Conservation (phyloP, 1,284 basidiomycete species). For the Mycena citricolor region DNA sequence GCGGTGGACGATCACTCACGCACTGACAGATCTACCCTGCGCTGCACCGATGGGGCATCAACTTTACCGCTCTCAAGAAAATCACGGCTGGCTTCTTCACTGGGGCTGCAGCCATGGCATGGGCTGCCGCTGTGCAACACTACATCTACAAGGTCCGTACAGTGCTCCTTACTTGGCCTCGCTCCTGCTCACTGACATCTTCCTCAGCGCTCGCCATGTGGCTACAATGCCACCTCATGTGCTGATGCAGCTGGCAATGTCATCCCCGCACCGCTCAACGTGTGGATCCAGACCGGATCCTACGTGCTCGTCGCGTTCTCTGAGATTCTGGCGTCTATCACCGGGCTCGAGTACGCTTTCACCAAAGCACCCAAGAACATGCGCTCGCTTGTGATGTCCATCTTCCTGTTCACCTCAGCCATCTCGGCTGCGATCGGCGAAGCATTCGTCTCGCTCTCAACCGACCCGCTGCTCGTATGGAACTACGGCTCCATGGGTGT, state of each 20-base stretch:
- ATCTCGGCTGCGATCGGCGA: slow-evolving; percentile 66
- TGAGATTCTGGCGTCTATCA: slow-evolving; percentile 86
- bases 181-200: too few relatives aligned
- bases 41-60: slow-evolving; percentile 50
- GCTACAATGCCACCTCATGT: slow-evolving; percentile 53
- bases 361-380: slow-evolving; percentile 83
- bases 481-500: slow-evolving; percentile 47
- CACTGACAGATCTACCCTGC: slow-evolving; percentile 54
- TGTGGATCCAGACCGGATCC: slow-evolving; percentile 76
- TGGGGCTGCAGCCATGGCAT: slow-evolving; percentile 58
- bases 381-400: slow-evolving; percentile 74
- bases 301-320: slow-evolving; percentile 71
- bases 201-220: too few relatives aligned
- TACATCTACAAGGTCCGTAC: slow-evolving; percentile 64
- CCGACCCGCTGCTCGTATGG: slow-evolving; percentile 40
- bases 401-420: slow-evolving; percentile 73
- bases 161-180: neutral
- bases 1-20: neutral
- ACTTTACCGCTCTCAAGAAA: slow-evolving; percentile 59
- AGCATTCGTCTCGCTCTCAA: slow-evolving; percentile 53
- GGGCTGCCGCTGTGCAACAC: slow-evolving; percentile 69
- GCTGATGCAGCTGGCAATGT: slow-evolving; percentile 37
- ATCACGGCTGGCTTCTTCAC: slow-evolving; percentile 63
- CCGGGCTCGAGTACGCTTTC: slow-evolving; percentile 87
- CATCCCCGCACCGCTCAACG: slow-evolving; percentile 58